Conservation (phyloP, 164 flowering plant genomes). For the Pachysandra terminalis region DNA sequence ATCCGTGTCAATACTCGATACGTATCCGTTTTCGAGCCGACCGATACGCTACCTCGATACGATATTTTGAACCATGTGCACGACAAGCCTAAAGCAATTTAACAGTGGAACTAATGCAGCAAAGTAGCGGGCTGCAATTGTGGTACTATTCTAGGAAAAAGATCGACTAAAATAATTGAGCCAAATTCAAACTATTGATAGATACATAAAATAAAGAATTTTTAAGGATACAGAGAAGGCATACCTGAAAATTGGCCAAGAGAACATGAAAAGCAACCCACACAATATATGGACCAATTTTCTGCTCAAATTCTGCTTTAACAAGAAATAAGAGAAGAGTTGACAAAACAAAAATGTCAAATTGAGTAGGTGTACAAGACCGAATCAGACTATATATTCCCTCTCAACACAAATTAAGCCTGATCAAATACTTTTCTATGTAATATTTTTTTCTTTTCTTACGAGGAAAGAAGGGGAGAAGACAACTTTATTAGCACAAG, state of each 20-base stretch:
- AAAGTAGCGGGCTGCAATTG: conserved; percentile 76
- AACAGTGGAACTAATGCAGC: conserved; percentile 74
- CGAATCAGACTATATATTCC: neutral
- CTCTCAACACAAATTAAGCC: neutral
- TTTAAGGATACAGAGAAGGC: neutral
- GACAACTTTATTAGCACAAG: no score
- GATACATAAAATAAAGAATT: neutral
- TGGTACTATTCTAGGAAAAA: conserved; percentile 67
- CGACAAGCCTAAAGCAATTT: conserved; percentile 77
- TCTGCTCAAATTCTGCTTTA: conserved; percentile 77
- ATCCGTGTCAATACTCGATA: no score
- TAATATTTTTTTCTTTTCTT: no score
- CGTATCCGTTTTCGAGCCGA: no score
- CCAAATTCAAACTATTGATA: neutral
- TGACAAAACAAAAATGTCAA: neutral
- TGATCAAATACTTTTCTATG: no score
- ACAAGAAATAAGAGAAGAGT: conserved; percentile 1
- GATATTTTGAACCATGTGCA: no score
- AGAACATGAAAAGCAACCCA: conserved; percentile 74
- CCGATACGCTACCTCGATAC: no score
- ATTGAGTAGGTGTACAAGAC: neutral
- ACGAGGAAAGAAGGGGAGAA: no score
- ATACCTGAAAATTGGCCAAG: conserved; percentile 96
- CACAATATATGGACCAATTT: conserved; percentile 86
- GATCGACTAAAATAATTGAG: conserved; percentile 15